phyloP scores from a whole-genome alignment of 2,329 filamentous ascomycete species.

The Penicillium sp. region DNA sequence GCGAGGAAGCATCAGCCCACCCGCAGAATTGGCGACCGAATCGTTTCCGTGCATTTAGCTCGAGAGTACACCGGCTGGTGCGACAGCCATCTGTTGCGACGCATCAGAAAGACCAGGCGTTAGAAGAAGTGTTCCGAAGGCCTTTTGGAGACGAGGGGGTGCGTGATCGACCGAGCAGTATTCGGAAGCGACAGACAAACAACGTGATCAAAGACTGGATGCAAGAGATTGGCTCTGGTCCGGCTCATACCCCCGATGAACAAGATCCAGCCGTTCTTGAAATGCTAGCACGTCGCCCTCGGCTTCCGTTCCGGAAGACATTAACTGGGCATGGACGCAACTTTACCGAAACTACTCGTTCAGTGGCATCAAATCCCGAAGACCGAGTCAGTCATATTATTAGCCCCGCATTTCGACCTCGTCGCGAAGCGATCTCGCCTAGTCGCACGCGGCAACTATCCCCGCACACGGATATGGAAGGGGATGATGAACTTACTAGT shows the following conservation, averaged over 20 bases:
- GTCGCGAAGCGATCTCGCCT: conserved; percentile 26
- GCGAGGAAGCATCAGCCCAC: conserved; percentile 47
- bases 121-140: conserved; percentile 84
- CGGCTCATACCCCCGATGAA: conserved; percentile 55
- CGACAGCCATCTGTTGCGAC: conserved; percentile 84
- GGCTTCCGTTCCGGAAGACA: conserved; percentile 44
- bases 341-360: conserved; percentile 49
- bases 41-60: conserved; percentile 65
- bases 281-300: conserved; percentile 46
- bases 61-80: conserved; percentile 55
- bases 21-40: conserved; percentile 55
- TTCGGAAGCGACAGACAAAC: conserved; percentile 65
- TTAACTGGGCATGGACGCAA: conserved; percentile 35
- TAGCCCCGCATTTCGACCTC: conserved; percentile 35
- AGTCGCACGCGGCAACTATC: conserved; percentile 43
- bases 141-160: conserved; percentile 60
- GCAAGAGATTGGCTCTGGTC: conserved; percentile 58
- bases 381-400: conserved; percentile 37
- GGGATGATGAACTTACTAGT: conserved; percentile 82
- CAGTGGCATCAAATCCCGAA: conserved; percentile 55
- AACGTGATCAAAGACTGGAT: conserved; percentile 88
- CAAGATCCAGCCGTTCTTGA: conserved; percentile 58
- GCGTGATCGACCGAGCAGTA: conserved; percentile 52
- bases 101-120: conserved; percentile 79
- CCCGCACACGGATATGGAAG: conserved; percentile 72